Conservation (phyloP, 805 yeast species). For the Tetrapisispora nanseiensis region DNA sequence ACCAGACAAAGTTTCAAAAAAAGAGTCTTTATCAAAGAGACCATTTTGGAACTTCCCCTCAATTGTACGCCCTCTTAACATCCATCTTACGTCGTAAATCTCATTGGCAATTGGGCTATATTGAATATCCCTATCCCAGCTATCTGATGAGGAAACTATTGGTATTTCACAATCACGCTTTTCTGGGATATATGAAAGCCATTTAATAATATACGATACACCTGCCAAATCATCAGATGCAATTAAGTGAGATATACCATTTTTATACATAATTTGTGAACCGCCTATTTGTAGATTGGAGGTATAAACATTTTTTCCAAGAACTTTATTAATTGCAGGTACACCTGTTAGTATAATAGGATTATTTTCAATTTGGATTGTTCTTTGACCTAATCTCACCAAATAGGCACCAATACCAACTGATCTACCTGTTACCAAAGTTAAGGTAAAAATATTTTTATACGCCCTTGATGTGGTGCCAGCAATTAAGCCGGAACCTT, state of each 20-base stretch:
- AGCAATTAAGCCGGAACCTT: constrained; percentile 97
- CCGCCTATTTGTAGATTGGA: constrained; percentile 98
- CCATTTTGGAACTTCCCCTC: constrained; percentile 75
- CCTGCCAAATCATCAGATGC: constrained; percentile 95
- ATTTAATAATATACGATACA: constrained; percentile 84
- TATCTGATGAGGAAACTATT: constrained; percentile 64
- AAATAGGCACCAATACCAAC: constrained; percentile 99
- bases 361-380: constrained; percentile 97
- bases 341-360: constrained; percentile 98
- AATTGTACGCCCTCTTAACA: constrained; percentile 72
- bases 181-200: constrained; percentile 94
- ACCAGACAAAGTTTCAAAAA: constrained; percentile 92
- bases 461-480: constrained; percentile 98
- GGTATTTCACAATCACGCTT: constrained; percentile 86
- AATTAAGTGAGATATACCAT: constrained; percentile 96
- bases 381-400: constrained; percentile 97
- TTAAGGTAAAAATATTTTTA: constrained; percentile 92
- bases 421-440: constrained; percentile 97
- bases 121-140: constrained; percentile 91
- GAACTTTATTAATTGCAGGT: constrained; percentile 91
- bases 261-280: constrained; percentile 95
- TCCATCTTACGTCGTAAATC: constrained; percentile 86
- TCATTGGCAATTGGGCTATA: constrained; percentile 63
- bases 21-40: constrained; percentile 83
- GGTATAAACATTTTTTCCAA: constrained; percentile 94